These are phyloP conservation scores for Fusarium chlamydosporum DNA, from an alignment of 2,329 filamentous ascomycete genomes.

Conservation along the genomic window DNA sequence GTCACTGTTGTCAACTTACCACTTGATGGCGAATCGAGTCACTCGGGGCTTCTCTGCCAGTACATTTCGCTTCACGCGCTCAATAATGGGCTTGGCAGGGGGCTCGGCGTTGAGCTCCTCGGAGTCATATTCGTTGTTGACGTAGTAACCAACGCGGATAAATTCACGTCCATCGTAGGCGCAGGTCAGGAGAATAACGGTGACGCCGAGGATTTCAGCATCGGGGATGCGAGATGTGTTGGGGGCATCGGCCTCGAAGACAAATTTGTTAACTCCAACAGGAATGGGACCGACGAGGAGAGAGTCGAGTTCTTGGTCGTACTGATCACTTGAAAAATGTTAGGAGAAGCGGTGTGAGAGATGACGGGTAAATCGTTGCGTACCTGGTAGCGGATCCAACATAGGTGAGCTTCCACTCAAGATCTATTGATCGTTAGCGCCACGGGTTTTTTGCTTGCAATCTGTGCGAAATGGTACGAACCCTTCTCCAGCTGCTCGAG, in stretches of 20 bases:
- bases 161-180: constrained; percentile 97
- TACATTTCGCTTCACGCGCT: constrained; percentile 92
- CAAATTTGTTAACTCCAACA: constrained; percentile 97
- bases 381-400: constrained; percentile 98
- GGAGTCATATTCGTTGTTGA: constrained; percentile 98
- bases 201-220: constrained; percentile 95
- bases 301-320: constrained; percentile 98
- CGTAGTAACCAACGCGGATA: constrained; percentile 98
- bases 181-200: constrained; percentile 95
- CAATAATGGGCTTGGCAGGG: constrained; percentile 90
- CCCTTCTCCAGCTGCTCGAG: constrained; percentile 95
- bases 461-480: constrained; percentile 56
- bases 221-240: constrained; percentile 92
- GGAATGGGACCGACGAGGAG: constrained; percentile 98
- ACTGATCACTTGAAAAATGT: constrained; percentile 77
- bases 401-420: constrained; percentile 99
- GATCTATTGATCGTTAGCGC: constrained; percentile 70
- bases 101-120: constrained; percentile 91
- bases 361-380: constrained; percentile 57
- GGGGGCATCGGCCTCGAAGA: constrained; percentile 95
- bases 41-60: constrained; percentile 97
- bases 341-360: constrained; percentile 43
- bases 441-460: constrained; percentile 9
- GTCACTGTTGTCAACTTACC: constrained; percentile 69
- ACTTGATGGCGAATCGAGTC: constrained; percentile 98